phyloP scores from a whole-genome alignment of 2,329 filamentous ascomycete genomes.

The Dactylellina drechsleri region DNA sequence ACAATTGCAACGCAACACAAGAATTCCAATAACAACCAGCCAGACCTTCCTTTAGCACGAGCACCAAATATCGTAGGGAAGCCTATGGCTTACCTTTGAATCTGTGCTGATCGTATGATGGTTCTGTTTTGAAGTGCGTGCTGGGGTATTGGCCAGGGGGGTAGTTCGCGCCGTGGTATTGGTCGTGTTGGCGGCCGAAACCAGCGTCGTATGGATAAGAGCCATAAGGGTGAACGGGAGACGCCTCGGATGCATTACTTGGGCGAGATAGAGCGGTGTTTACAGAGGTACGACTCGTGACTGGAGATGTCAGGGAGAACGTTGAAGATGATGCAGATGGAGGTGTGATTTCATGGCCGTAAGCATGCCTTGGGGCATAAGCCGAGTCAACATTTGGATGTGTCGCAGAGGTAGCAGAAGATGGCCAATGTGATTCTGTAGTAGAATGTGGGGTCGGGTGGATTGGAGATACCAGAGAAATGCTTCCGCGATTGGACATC shows the following conservation, averaged over 20 bases:
- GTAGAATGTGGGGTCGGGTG: conserved; percentile 43
- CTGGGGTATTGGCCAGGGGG: conserved; percentile 32
- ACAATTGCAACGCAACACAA: conserved; percentile 54
- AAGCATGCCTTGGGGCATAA: conserved; percentile 33
- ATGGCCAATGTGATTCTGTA: conserved; percentile 49
- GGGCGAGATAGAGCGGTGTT: conserved; percentile 25
- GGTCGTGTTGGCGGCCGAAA: conserved; percentile 31
- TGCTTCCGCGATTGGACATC: conserved; percentile 34
- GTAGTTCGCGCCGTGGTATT: conserved; percentile 39
- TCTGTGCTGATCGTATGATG: conserved; percentile 49
- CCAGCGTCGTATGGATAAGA: conserved; percentile 48
- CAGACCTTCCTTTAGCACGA: conserved; percentile 44
- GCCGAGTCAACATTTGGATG: conserved; percentile 39
- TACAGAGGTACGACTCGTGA: conserved; percentile 25
- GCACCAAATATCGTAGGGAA: conserved; percentile 55
- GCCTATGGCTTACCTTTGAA: conserved; percentile 55
- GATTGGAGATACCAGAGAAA: conserved; percentile 40
- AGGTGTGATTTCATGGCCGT: conserved; percentile 39
- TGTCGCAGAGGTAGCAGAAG: conserved; percentile 48
- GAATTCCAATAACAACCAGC: conserved; percentile 52
- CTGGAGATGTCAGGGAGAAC: conserved; percentile 45
- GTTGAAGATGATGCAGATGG: conserved; percentile 36
- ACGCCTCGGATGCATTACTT: conserved; percentile 33
- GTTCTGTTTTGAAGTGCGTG: conserved; percentile 37
- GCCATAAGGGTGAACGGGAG: conserved; percentile 42